phyloP scores from a whole-genome alignment of 345 rosid species.

The Linum trigynum region DNA sequence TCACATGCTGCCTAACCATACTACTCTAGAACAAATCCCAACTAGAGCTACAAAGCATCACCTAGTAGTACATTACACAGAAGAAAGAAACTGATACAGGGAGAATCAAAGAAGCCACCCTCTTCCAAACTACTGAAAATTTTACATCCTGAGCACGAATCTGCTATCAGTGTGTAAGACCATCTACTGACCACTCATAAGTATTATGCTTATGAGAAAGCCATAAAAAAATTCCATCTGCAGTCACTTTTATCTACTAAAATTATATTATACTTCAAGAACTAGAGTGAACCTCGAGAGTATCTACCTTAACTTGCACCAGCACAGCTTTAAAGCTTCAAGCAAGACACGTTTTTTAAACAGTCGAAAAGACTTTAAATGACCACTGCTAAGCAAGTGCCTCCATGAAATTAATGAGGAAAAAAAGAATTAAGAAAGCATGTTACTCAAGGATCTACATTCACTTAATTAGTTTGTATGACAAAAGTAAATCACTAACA shows the following conservation, averaged over 20 bases:
- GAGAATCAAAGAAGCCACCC: no score
- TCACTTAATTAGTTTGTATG: background rate
- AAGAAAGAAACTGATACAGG: no score
- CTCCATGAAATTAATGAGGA: background rate
- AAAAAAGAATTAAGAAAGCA: background rate
- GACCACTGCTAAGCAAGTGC: background rate
- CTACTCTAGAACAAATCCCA: background rate
- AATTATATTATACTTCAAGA: no score
- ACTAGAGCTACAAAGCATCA: no score
- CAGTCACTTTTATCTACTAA: background rate
- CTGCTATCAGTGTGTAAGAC: background rate
- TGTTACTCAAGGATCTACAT: background rate
- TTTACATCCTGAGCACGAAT: no score
- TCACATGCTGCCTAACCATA: background rate
- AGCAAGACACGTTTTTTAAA: background rate
- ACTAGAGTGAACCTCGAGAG: background rate
- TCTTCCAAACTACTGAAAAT: no score
- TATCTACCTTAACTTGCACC: background rate
- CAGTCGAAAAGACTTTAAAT: background rate
- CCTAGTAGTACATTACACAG: no score
- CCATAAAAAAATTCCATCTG: background rate
- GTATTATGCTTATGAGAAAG: background rate
- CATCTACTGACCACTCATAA: background rate
- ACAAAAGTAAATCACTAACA: background rate
- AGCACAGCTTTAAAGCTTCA: background rate